Evolutionary conservation across 2,329 filamentous ascomycete genomes (phyloP), one percentile per base, ranked within the genome.

Genomic region (Amesomyces nigricolor): DNA sequence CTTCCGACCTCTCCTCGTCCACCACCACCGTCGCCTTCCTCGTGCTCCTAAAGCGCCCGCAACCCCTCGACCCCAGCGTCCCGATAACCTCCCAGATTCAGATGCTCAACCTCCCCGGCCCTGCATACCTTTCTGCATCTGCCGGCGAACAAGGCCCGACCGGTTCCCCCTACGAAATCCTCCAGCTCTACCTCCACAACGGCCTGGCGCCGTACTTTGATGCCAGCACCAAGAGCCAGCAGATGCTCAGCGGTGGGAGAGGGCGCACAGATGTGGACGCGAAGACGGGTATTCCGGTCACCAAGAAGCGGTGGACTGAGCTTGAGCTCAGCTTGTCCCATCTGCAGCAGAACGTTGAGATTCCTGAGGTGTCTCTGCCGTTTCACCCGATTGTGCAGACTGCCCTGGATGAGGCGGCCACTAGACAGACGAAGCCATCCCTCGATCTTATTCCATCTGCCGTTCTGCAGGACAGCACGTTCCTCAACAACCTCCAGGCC

Each of bases 341-440:
- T 67, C 78, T 99, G 53, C 91, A 96, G 72, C 91, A 99, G 71
- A 97, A 99, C 72, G 91, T 96, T 54, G 95, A 99, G 71, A 97
- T 99, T 51, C 94, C 94, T 17, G 90, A 95, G 65, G 81, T 97
- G 50, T 87, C 89, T 16, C 76, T 99, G 60, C 85, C 89, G 10
- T 86, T 96, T 62, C 91, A 96, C 67, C 88, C 91, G 29, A 81
- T 95, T 32, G 90, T 99, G 17, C 90, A 95, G 72, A 82, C 78
- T 61, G 91, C 90, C 11, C 77, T 97, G 57, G 87, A 95, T 53
- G 86, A 91, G 60, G 89, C 91, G 17, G 78, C 82, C 48, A 75
- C 80, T 22, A 82, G 81, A 57, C 80, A 84, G 59, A 74, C 78
- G 16, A 87, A 87, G 61, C 84, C 91, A 1, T 83, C 86, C 0